Percentiles rank a stretch among this genome's conserved stretches.
Evolutionary conservation across 768 basidiomycete genomes (phyloP).

Genomic region (Mycena leptocephala): DNA sequence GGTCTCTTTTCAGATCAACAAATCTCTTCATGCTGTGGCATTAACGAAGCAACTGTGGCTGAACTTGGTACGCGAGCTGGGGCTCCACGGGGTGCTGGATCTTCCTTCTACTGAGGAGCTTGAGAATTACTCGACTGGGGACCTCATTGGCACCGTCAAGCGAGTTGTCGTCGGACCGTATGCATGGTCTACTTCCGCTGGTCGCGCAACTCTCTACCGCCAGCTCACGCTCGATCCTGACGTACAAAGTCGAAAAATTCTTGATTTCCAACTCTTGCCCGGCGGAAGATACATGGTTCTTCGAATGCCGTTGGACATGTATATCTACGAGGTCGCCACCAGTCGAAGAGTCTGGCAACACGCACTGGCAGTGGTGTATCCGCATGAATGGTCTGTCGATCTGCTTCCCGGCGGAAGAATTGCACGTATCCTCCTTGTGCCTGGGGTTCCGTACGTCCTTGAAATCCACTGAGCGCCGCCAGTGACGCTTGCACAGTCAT

Average conservation of each 20-base stretch:
- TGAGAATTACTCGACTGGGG: not conserved
- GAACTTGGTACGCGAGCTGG: not conserved
- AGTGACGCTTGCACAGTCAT: too few relatives aligned
- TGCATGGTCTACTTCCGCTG: not conserved
- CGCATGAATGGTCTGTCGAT: too few relatives aligned
- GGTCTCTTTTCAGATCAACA: not conserved
- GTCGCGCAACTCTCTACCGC: not conserved
- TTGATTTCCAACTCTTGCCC: too few relatives aligned
- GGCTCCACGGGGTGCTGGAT: not conserved
- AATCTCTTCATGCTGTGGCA: not conserved
- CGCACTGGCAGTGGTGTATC: too few relatives aligned
- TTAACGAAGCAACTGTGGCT: not conserved
- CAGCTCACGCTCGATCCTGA: not conserved
- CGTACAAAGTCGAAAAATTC: not conserved
- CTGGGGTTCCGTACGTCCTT: too few relatives aligned
- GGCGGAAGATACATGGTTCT: too few relatives aligned
- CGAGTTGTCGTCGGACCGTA: not conserved
- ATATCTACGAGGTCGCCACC: too few relatives aligned
- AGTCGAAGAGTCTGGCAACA: too few relatives aligned
- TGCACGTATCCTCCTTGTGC: too few relatives aligned
- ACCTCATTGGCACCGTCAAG: not conserved
- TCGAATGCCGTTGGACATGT: too few relatives aligned
- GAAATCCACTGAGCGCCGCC: too few relatives aligned
- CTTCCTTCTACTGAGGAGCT: not conserved
- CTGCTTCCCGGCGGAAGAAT: too few relatives aligned